phyloP scores from a whole-genome alignment of 768 basidiomycete species.

The Mycena galericulata region DNA sequence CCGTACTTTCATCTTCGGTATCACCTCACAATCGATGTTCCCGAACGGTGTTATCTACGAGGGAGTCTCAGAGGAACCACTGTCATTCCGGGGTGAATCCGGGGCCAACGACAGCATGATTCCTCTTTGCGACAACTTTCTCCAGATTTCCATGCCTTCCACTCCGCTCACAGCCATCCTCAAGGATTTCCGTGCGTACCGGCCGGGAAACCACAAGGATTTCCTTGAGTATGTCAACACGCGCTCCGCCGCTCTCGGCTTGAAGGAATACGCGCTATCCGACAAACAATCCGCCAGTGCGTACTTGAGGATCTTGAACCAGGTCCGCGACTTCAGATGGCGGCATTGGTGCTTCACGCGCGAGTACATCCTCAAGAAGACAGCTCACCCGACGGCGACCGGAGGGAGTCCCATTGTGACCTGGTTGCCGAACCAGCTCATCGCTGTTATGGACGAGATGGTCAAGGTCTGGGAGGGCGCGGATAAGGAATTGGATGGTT shows the following conservation, averaged over 20 bases:
- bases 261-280: constrained; percentile 39
- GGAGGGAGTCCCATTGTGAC: constrained; percentile 35
- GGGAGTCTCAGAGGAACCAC: constrained; percentile 45
- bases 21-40: constrained; percentile 46
- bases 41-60: constrained; percentile 48
- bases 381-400: constrained; percentile 43
- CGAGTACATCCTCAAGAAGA: constrained; percentile 46
- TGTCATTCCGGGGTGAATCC: constrained; percentile 47
- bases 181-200: constrained; percentile 46
- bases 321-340: constrained; percentile 45
- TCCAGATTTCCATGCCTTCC: constrained; percentile 43
- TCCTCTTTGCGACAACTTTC: constrained; percentile 48
- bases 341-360: constrained; percentile 50
- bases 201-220: constrained; percentile 43
- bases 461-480: constrained; percentile 30
- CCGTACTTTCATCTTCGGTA: constrained; percentile 50
- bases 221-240: constrained; percentile 42
- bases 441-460: constrained; percentile 35
- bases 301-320: constrained; percentile 41
- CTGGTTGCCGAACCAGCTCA: constrained; percentile 35
- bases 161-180: constrained; percentile 46
- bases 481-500: constrained; percentile 31
- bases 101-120: constrained; percentile 48
- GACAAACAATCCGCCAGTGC: constrained; percentile 34
- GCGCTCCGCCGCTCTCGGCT: constrained; percentile 27